phyloP scores from a whole-genome alignment of 208 protist species.

The Lotmaria passim region DNA sequence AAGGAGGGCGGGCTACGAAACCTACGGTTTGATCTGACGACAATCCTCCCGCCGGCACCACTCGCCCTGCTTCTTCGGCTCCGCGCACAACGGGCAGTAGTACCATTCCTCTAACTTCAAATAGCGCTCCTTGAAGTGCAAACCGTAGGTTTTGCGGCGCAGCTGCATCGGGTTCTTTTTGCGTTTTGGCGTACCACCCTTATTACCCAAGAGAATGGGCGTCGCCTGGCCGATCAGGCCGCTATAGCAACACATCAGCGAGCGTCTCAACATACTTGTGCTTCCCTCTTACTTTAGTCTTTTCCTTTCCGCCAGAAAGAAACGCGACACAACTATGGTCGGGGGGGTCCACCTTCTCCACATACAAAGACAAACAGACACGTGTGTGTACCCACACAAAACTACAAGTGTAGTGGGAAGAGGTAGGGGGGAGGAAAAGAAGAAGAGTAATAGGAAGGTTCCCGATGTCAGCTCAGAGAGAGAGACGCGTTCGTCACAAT shows the following conservation, averaged over 20 bases:
- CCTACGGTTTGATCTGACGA: constrained; percentile 89
- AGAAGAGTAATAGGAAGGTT: too few relatives aligned
- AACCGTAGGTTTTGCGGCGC: constrained; percentile 81
- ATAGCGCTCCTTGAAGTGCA: constrained; percentile 93
- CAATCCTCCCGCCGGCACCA: constrained; percentile 92
- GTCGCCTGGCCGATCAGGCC: constrained; percentile 67
- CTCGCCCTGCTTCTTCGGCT: constrained; percentile 91
- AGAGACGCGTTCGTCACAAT: too few relatives aligned
- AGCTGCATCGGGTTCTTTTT: constrained; percentile 92
- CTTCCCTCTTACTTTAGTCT: constrained; percentile 22
- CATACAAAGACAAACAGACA: background rate
- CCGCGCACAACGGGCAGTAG: constrained; percentile 91
- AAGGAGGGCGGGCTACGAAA: too few relatives aligned
- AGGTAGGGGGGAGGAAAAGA: too few relatives aligned
- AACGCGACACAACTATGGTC: background rate
- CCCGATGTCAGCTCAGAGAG: too few relatives aligned
- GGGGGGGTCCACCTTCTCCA: too few relatives aligned
- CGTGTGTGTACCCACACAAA: background rate
- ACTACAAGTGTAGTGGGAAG: too few relatives aligned
- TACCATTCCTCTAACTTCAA: constrained; percentile 92
- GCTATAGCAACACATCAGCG: constrained; percentile 26
- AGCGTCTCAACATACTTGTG: constrained; percentile 42
- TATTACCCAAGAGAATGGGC: constrained; percentile 74
- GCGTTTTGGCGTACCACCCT: constrained; percentile 90
- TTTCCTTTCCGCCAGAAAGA: background rate